Evolutionary conservation across 2,329 filamentous ascomycete genomes (phyloP).

Genomic region (Xylaria polymorpha): DNA sequence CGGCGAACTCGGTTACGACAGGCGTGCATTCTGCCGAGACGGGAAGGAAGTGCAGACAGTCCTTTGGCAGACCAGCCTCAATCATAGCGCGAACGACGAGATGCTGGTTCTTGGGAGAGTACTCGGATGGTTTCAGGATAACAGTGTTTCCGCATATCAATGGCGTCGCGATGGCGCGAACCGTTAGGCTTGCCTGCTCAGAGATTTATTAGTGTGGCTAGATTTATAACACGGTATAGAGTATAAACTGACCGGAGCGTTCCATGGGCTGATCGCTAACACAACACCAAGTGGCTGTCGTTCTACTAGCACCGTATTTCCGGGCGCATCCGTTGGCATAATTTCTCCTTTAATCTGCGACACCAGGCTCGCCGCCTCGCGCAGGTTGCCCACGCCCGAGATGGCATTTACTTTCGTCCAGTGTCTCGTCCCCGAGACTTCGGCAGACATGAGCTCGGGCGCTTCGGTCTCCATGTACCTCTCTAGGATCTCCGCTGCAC

Average conservation of each 20-base stretch:
- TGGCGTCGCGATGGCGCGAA: slow-evolving; percentile 55
- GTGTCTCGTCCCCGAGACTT: slow-evolving; percentile 56
- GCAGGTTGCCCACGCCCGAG: slow-evolving; percentile 52
- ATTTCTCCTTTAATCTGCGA: slow-evolving; percentile 48
- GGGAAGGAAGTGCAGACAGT: slow-evolving; percentile 79
- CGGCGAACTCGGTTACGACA: slow-evolving; percentile 73
- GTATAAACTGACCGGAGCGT: slow-evolving; percentile 43
- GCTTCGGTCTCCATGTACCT: slow-evolving; percentile 68
- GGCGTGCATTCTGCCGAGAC: slow-evolving; percentile 73
- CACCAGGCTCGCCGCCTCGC: slow-evolving; percentile 57
- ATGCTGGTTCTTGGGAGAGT: slow-evolving; percentile 72
- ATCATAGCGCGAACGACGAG: slow-evolving; percentile 72
- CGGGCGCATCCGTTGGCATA: slow-evolving; percentile 49
- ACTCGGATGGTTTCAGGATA: slow-evolving; percentile 77
- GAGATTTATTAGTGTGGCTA: background rate
- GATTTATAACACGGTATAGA: background rate
- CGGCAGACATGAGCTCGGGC: slow-evolving; percentile 65
- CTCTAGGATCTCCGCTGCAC: slow-evolving; percentile 73
- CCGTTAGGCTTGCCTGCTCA: slow-evolving; percentile 31
- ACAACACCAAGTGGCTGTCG: slow-evolving; percentile 84
- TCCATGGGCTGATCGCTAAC: slow-evolving; percentile 85
- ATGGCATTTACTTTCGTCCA: slow-evolving; percentile 59
- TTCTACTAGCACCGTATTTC: slow-evolving; percentile 70
- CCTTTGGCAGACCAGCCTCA: slow-evolving; percentile 80
- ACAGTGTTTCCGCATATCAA: slow-evolving; percentile 77